These are phyloP conservation scores for Plasmodium vinckei DNA, from an alignment of 169 alveolate genomes.

Conservation along the genomic window DNA sequence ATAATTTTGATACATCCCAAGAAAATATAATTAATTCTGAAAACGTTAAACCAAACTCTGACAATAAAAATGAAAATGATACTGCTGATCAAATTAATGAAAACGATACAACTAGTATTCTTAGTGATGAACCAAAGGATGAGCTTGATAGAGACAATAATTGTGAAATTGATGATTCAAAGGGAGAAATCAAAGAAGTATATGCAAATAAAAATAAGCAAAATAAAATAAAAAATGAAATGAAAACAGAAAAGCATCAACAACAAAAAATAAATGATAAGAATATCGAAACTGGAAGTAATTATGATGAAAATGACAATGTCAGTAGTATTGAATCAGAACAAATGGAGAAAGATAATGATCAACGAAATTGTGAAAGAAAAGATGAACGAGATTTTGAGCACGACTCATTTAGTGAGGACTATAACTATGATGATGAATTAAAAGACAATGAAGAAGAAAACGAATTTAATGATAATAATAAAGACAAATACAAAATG, in stretches of 20 bases:
- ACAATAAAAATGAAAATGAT: background rate
- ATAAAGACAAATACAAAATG: constrained; percentile 30
- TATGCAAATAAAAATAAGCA: constrained; percentile 3
- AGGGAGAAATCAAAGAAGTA: background rate
- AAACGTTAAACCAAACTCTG: too few species aligned
- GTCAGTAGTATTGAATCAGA: too few species aligned
- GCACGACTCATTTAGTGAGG: too few species aligned
- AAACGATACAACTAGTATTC: too few species aligned
- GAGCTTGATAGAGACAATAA: too few species aligned
- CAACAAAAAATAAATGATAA: constrained; percentile 19
- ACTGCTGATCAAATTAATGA: background rate
- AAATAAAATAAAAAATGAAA: constrained; percentile 69
- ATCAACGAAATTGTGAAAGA: too few species aligned
- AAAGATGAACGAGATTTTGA: too few species aligned
- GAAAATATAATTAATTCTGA: background rate
- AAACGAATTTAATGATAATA: constrained; percentile 30
- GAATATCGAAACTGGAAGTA: background rate
- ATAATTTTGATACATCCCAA: background rate
- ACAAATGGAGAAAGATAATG: too few species aligned
- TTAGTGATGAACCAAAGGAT: too few species aligned
- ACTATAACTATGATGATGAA: too few species aligned
- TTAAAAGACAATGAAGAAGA: too few species aligned
- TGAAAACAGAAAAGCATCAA: constrained; percentile 68
- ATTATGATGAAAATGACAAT: too few species aligned
- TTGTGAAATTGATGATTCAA: background rate